Evolutionary conservation across 2,329 filamentous ascomycete species (phyloP).

Genomic region (Stenocarpella maydis): DNA sequence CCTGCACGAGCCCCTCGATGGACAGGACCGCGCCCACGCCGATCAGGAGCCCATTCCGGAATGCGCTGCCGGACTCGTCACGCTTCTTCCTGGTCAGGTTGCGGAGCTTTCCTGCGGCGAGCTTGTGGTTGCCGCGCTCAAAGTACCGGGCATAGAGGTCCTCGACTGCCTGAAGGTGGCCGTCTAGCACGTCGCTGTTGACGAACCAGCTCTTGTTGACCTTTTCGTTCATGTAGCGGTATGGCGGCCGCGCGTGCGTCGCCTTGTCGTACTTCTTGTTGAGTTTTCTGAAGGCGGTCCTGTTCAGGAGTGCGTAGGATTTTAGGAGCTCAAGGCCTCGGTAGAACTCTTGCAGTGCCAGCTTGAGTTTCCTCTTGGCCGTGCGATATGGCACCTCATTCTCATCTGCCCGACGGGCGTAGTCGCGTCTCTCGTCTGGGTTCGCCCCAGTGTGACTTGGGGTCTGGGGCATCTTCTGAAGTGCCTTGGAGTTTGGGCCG

Average conservation of each 20-base stretch:
- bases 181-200: slow-evolving; percentile 83
- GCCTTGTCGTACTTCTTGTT: slow-evolving; percentile 99
- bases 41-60: slow-evolving; percentile 71
- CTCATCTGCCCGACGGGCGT: slow-evolving; percentile 56
- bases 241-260: slow-evolving; percentile 77
- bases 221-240: slow-evolving; percentile 88
- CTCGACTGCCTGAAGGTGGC: slow-evolving; percentile 81
- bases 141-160: slow-evolving; percentile 96
- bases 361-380: slow-evolving; percentile 90
- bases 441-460: slow-evolving; percentile 49
- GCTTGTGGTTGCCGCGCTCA: slow-evolving; percentile 90
- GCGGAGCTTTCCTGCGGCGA: slow-evolving; percentile 87
- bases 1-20: slow-evolving; percentile 72
- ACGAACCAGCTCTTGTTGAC: slow-evolving; percentile 93
- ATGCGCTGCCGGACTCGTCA: slow-evolving; percentile 65
- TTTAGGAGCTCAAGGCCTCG: slow-evolving; percentile 90
- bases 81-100: slow-evolving; percentile 68
- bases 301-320: slow-evolving; percentile 87
- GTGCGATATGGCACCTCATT: slow-evolving; percentile 82
- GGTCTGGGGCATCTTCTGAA: slow-evolving; percentile 62
- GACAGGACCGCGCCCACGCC: slow-evolving; percentile 73
- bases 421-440: slow-evolving; percentile 54
- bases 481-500: slow-evolving; percentile 67
- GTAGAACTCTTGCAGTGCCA: slow-evolving; percentile 92
- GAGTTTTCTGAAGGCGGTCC: slow-evolving; percentile 94